Conservation (phyloP, 768 basidiomycete genomes). For the Coprinopsis marcescibilis region DNA sequence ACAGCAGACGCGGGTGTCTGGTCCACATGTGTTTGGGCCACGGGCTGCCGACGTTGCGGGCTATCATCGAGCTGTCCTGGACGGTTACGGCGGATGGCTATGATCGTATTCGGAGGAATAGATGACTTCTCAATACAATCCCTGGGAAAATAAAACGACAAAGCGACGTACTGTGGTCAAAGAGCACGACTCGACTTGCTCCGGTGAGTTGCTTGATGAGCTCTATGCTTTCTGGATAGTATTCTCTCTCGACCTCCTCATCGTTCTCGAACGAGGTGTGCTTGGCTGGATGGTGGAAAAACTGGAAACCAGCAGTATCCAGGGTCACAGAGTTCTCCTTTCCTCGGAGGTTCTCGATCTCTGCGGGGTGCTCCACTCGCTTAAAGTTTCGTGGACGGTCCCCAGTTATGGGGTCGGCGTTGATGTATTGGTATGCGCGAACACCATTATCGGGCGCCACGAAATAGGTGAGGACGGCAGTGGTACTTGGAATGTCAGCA, state of each 20-base stretch:
- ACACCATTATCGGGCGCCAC: conserved; percentile 21
- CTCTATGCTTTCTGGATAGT: conserved; percentile 53
- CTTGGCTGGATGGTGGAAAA: conserved; percentile 27
- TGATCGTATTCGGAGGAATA: neutral
- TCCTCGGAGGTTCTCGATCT: conserved; percentile 50
- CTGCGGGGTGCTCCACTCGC: conserved; percentile 19
- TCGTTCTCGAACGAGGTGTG: conserved; percentile 35
- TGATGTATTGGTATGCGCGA: conserved; percentile 21
- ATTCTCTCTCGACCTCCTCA: conserved; percentile 42
- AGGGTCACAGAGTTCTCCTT: conserved; percentile 38
- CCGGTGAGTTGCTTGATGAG: conserved; percentile 53
- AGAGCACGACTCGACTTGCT: conserved; percentile 50
- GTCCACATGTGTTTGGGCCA: conserved; percentile 44
- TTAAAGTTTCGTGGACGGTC: conserved; percentile 18
- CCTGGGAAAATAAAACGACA: no score
- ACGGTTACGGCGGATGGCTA: conserved; percentile 41
- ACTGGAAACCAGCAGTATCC: conserved; percentile 50
- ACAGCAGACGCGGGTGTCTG: conserved; percentile 41
- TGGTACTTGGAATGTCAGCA: conserved; percentile 2
- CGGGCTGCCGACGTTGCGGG: conserved; percentile 39
- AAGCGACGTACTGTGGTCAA: conserved; percentile 60
- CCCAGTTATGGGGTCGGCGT: conserved; percentile 18
- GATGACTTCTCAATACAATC: neutral
- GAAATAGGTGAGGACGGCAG: conserved; percentile 9
- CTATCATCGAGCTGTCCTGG: conserved; percentile 30